Base-by-base conservation (phyloP, 2,329 filamentous ascomycete species). In the Aspergillus hortae region DNA sequence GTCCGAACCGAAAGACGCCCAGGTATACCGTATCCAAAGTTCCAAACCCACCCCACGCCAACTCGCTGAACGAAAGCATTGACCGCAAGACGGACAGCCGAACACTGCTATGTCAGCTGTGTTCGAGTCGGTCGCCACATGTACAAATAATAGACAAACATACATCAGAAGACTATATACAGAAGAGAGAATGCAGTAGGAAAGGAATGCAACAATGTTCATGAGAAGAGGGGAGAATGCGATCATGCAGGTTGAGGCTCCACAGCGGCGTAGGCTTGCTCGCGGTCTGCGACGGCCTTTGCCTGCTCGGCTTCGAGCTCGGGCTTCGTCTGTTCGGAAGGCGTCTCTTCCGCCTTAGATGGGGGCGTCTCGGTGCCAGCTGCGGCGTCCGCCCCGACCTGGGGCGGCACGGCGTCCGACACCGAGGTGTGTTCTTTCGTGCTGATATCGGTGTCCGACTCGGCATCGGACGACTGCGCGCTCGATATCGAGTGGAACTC, bases 401-500 rank as follows among this genome's bases (percentile, higher is more conserved):
- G 38, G 4, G 48, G 43, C 10, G 44, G 45, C 2, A 42, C 41
- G 12, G 46, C 35, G 14, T 44, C 51, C 10, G 48, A 45, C 33
- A 35, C 48, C 7, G 51, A 30, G 4, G 43, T 30, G 17, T 53
- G 40, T 42, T 17, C 54, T 27, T 57, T 53, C 10, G 33, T 43
- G 27, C 48, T 53, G 14, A 44, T 25, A 11, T 44, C 54, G 10
- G 40, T 49, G 38, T 58, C 56, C n/a, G 56, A 50, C 14, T 40
- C 56, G 10, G 44, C 43, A 43, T 63, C 61, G 12, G 70, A 71
- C 19, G 65, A 64, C 7, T 71, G 70, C 33, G 65, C 67, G 15
- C 61, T 65, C 3, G 67, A 61, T 1, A 69, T 65, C 2, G 76
- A 75, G 48, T 74, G 69, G 49, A 77, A 75, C 23, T 71, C 69